Conservation (phyloP, 306 rosid species). For the Prunus fruticosa region DNA sequence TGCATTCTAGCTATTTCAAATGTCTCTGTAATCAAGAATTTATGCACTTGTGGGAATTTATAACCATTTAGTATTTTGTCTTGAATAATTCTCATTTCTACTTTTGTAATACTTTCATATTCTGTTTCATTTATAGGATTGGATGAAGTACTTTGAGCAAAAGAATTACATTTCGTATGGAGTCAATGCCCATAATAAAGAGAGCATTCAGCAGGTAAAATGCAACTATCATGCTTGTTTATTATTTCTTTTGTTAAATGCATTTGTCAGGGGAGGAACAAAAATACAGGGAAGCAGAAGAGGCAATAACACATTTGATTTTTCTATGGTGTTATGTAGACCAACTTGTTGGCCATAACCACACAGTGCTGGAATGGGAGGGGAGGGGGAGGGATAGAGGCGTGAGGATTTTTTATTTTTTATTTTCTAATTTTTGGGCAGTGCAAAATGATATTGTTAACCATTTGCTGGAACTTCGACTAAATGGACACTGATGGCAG, state of each 20-base stretch:
- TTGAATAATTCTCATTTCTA: neutral
- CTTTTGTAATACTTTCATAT: neutral
- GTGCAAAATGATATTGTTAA: neutral
- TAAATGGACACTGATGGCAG: neutral
- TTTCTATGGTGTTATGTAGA: neutral
- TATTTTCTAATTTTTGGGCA: neutral
- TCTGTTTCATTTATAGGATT: conserved; percentile 43
- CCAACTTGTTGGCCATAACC: neutral
- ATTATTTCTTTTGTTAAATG: neutral
- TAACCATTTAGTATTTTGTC: neutral
- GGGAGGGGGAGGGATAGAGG: neutral
- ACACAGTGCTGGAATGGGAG: neutral
- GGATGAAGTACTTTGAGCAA: conserved; percentile 57
- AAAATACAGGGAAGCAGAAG: neutral
- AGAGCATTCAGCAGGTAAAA: conserved; percentile 65
- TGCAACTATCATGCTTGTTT: conserved; percentile 15
- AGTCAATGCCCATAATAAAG: conserved; percentile 85
- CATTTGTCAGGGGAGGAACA: neutral
- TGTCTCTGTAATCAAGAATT: neutral
- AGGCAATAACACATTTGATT: neutral
- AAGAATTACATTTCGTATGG: conserved; percentile 51
- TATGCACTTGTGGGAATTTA: neutral
- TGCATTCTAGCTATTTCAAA: too few relatives aligned
- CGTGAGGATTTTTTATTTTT: neutral
- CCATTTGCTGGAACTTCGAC: neutral